Conservation (phyloP, 1,139 yeast species). For the Debaryomyces sp. region DNA sequence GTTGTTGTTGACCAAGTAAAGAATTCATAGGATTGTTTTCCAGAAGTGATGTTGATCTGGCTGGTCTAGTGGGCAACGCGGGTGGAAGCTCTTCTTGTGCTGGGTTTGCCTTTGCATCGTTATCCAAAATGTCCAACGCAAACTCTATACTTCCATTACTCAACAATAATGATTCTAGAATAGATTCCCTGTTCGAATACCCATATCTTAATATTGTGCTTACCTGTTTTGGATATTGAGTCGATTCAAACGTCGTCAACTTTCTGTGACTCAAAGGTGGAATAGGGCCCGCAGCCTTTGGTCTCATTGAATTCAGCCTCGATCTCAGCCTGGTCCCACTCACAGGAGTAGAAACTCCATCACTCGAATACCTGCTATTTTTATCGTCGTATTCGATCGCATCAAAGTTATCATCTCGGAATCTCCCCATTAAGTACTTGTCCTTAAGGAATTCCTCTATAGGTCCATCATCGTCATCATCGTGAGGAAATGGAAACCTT, state of each 20-base stretch:
- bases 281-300: slow-evolving; percentile 14
- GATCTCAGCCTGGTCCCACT: slow-evolving; percentile 15
- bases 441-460: slow-evolving; percentile 56
- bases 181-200: slow-evolving; percentile 46
- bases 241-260: slow-evolving; percentile 45
- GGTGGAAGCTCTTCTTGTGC: slow-evolving; percentile 41
- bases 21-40: slow-evolving; percentile 21
- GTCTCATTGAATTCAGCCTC: slow-evolving; percentile 27
- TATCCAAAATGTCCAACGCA: slow-evolving; percentile 52
- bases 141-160: slow-evolving; percentile 50
- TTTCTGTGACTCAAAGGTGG: slow-evolving; percentile 47
- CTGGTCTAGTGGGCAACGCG: slow-evolving; percentile 51
- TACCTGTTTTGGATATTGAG: slow-evolving; percentile 42
- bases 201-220: slow-evolving; percentile 48
- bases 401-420: slow-evolving; percentile 37
- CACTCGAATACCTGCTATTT: slow-evolving; percentile 13
- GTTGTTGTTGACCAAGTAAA: slow-evolving; percentile 17
- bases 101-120: slow-evolving; percentile 42
- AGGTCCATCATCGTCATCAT: slow-evolving; percentile 59
- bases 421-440: slow-evolving; percentile 52
- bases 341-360: slow-evolving; percentile 12
- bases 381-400: slow-evolving; percentile 28
- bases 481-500: slow-evolving; percentile 68
- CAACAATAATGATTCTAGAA: slow-evolving; percentile 52
- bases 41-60: slow-evolving; percentile 16